Conservation (phyloP, 495 filamentous ascomycete genomes). For the Podospora sp. region DNA sequence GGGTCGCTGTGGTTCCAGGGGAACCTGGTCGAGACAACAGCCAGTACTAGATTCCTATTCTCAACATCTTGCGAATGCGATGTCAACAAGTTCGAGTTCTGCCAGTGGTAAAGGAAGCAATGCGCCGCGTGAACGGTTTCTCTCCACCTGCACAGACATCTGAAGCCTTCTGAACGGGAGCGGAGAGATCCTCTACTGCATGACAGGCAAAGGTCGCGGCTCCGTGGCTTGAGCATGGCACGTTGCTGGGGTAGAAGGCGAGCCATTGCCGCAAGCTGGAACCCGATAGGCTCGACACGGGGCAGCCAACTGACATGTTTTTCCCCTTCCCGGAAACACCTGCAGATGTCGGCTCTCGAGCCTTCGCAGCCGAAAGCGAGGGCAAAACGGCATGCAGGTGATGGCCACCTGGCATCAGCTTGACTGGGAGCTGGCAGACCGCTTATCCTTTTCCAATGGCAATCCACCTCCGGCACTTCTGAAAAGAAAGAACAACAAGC, state of each 20-base stretch:
- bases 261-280: conserved; percentile 7
- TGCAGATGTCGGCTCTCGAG: conserved; percentile 20
- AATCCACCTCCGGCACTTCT: neutral
- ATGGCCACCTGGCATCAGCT: conserved; percentile 5
- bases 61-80: neutral
- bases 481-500: neutral
- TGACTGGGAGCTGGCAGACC: neutral
- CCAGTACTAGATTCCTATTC: conserved; percentile 3
- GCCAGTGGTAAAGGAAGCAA: neutral
- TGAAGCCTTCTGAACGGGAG: no score
- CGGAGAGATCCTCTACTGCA: no score
- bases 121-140: no score
- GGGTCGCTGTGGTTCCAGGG: neutral
- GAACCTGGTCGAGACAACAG: neutral
- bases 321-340: conserved; percentile 20
- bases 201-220: no score
- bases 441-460: neutral
- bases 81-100: neutral
- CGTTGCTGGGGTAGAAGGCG: conserved; percentile 6
- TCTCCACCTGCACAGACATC: no score
- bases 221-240: neutral
- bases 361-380: conserved; percentile 17
- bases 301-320: neutral
- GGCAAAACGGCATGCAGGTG: conserved; percentile 11
- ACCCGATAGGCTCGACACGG: conserved; percentile 24